Conservation (phyloP, 768 basidiomycete genomes). For the Naganishia kalamii region DNA sequence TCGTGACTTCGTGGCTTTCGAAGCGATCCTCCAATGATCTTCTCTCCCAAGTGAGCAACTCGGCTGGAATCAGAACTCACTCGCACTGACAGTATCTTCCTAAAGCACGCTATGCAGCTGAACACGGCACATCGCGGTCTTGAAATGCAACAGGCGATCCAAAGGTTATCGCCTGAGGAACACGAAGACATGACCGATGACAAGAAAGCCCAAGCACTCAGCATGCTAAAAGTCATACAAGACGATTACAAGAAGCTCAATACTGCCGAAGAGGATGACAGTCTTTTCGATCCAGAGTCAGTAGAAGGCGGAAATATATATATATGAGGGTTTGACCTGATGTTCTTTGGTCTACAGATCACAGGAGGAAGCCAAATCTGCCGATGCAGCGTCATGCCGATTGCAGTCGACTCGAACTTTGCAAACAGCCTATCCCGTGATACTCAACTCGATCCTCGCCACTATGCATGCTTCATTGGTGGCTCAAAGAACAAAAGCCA, state of each 20-base stretch:
- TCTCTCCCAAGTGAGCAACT: background rate
- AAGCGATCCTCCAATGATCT: background rate
- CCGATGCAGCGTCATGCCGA: background rate
- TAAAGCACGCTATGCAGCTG: constrained; percentile 8
- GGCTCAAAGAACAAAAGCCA: constrained; percentile 88
- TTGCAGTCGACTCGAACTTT: constrained; percentile 46
- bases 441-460: constrained; percentile 68
- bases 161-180: background rate
- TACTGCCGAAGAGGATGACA: constrained; percentile 11
- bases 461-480: constrained; percentile 80
- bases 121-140: constrained; percentile 4
- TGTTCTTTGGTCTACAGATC: background rate
- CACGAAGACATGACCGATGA: background rate
- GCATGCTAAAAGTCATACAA: background rate
- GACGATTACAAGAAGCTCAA: background rate
- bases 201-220: background rate
- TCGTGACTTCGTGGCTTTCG: background rate
- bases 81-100: background rate
- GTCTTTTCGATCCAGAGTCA: constrained; percentile 17
- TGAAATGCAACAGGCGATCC: background rate
- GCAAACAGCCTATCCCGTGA: constrained; percentile 72
- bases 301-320: background rate
- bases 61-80: no score
- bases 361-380: constrained; percentile 6
- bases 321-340: background rate